A percentile compares a stretch with the other conserved stretches of the same genome.
Conservation (phyloP, 2,329 filamentous ascomycete genomes). For the Alternaria sp. region DNA sequence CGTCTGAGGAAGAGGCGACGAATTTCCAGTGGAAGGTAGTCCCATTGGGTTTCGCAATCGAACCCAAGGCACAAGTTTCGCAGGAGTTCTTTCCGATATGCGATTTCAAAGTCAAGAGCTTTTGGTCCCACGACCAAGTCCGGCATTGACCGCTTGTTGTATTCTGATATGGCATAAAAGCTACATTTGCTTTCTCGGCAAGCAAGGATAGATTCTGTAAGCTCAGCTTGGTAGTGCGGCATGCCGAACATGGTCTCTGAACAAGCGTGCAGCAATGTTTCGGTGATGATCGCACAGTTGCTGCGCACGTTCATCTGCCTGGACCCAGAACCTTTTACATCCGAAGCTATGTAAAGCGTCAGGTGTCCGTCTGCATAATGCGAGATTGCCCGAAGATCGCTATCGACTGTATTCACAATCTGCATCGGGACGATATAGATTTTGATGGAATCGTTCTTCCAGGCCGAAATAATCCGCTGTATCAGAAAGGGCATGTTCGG, state of each 20-base stretch:
- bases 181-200: conserved; percentile 33
- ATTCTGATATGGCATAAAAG: conserved; percentile 43
- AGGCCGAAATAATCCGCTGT: conserved; percentile 42
- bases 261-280: conserved; percentile 48
- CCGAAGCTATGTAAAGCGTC: conserved; percentile 46
- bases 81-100: conserved; percentile 57
- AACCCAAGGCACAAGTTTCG: conserved; percentile 60
- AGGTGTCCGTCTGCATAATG: conserved; percentile 41
- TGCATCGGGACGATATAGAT: conserved; percentile 50
- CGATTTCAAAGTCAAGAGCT: conserved; percentile 32
- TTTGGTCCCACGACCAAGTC: conserved; percentile 31
- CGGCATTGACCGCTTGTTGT: conserved; percentile 46
- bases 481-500: conserved; percentile 50
- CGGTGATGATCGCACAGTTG: conserved; percentile 46
- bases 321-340: conserved; percentile 34
- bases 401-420: conserved; percentile 39
- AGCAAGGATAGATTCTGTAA: conserved; percentile 46
- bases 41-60: conserved; percentile 62
- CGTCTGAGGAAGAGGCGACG: conserved; percentile 58
- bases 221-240: conserved; percentile 43
- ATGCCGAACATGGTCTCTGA: conserved; percentile 48
- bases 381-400: conserved; percentile 52
- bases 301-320: conserved; percentile 45
- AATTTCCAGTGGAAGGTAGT: conserved; percentile 58
- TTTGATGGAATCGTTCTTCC: conserved; percentile 46